These are phyloP conservation scores for Astrothelium macrocarpum DNA, from an alignment of 495 filamentous ascomycete genomes.

Conservation along the genomic window DNA sequence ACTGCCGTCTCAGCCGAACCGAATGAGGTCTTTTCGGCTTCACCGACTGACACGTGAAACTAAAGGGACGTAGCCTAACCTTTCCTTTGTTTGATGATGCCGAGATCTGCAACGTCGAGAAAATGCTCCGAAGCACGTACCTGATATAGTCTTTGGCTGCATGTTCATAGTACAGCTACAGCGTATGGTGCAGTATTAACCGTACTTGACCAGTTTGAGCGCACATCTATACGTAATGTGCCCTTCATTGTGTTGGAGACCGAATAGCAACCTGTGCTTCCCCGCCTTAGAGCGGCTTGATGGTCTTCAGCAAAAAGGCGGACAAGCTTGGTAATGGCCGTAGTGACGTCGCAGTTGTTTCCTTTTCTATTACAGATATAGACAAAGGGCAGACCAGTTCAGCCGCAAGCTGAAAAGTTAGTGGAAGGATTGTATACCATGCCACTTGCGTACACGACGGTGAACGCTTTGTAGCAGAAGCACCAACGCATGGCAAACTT, in stretches of 20 bases:
- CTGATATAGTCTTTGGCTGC: no score
- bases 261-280: neutral
- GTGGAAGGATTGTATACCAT: neutral
- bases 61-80: no score
- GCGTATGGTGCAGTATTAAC: no score
- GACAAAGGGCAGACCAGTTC: neutral
- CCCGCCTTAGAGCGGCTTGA: conserved; percentile 7
- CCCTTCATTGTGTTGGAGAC: no score
- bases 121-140: neutral
- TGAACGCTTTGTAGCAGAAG: neutral
- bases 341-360: no score
- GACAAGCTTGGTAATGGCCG: no score
- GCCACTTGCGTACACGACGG: neutral
- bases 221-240: no score
- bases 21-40: neutral
- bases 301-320: no score
- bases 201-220: no score
- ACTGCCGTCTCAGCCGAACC: neutral
- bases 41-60: neutral
- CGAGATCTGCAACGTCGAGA: no score
- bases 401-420: neutral
- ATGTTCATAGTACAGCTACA: no score
- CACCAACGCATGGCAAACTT: neutral
- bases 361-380: neutral
- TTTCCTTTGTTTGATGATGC: no score